phyloP scores from a whole-genome alignment of 2,329 filamentous ascomycete species.

The Alternaria sp. region DNA sequence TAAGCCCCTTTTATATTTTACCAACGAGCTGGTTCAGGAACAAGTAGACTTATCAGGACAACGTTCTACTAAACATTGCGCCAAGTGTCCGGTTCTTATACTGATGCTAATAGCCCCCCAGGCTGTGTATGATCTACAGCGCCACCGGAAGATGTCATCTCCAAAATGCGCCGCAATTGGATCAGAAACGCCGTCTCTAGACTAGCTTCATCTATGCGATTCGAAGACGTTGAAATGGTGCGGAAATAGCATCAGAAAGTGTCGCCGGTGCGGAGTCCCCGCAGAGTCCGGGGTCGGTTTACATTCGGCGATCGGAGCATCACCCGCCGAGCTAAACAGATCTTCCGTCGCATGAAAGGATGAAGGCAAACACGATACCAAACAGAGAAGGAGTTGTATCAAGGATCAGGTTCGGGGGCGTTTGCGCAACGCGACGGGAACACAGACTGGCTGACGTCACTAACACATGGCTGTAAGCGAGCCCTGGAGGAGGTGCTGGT shows the following conservation, averaged over 20 bases:
- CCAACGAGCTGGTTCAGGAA: neutral
- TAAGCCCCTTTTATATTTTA: neutral
- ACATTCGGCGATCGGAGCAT: constrained; percentile 10
- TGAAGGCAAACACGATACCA: neutral
- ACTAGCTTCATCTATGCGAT: neutral
- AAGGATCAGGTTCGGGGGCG: too few relatives aligned
- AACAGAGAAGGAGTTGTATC: too few relatives aligned
- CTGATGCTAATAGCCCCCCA: neutral
- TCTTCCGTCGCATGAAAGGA: constrained; percentile 16
- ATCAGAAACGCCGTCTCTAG: neutral
- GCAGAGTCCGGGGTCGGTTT: constrained; percentile 12
- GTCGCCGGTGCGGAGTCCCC: constrained; percentile 20
- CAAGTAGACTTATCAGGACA: too few relatives aligned
- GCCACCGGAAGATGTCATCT: constrained; percentile 6
- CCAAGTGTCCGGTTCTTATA: neutral
- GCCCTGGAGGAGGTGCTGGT: neutral
- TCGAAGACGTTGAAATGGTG: neutral
- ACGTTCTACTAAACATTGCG: neutral
- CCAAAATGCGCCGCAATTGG: constrained; percentile 4
- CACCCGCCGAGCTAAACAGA: constrained; percentile 6
- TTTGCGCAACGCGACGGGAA: neutral
- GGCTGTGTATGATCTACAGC: neutral
- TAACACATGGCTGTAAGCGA: neutral
- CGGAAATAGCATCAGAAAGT: neutral
- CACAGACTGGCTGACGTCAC: neutral